Evolutionary conservation across 73 alveolate genomes (phyloP), one percentile per base, ranked within the genome.

Genomic region (Paramecium biaurelia): DNA sequence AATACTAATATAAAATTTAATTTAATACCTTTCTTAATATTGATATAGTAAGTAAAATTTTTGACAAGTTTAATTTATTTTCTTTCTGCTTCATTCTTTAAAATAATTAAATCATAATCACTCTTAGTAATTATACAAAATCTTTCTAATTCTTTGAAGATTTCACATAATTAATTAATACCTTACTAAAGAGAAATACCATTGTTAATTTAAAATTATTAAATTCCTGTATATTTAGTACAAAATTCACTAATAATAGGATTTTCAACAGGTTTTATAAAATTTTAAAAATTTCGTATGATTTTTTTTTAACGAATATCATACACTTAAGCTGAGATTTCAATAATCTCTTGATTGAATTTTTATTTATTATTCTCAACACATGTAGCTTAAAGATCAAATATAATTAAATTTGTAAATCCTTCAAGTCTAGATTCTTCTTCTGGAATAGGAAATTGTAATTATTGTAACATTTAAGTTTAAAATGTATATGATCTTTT

Each of bases 191-290:
- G 57, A 4, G 86, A 85, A 5, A 93, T 58, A 1, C 96, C 97
- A 9, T 38, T 57, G 37, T 93, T 94, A 32, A 96, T 97, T 63
- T 68, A 28, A 32, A 87, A 92, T 37, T 96, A 92, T 56, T 92
- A 49, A 4, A 96, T 96, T 2, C 98, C 98, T n/a, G 98, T 96
- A 18, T 93, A 93, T 24, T 95, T 76, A 15, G 97, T 96, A 85
- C 98, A 96, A 85, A 89, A 96, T 12, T 90, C 95, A 11, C 98
- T 85, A 15, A 96, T 70, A 20, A 90, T 74, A 1, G 97, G 97
- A 35, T 94, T 93, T 7, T 93, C 82, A 2, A 92, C 63, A 3
- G 98, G 97, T 76, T 95, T 94, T 4, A 96, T 92, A 53, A 85
- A 95, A 5, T 90, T 72, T 38, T 93, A 93, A 86, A 95, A 95